phyloP scores from a whole-genome alignment of 495 filamentous ascomycete genomes.

The Cercophora sp. region DNA sequence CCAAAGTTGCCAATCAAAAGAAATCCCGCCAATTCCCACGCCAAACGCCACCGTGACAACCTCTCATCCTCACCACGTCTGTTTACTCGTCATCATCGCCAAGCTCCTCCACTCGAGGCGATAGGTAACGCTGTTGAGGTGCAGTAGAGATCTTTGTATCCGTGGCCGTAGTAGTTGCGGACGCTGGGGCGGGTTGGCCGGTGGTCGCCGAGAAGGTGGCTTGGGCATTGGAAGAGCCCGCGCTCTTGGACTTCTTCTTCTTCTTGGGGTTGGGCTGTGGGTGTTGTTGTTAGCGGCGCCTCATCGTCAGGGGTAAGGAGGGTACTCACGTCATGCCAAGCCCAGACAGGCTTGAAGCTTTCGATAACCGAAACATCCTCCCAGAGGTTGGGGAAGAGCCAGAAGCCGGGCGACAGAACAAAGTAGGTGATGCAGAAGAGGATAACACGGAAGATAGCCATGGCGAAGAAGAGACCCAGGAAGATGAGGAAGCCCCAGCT shows the following conservation, averaged over 20 bases:
- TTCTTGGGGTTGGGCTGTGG: conserved; percentile 43
- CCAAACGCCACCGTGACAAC: conserved; percentile 4
- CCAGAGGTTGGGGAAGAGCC: conserved; percentile 97
- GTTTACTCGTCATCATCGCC: conserved; percentile 50
- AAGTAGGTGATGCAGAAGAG: conserved; percentile 94
- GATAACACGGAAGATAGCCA: conserved; percentile 94
- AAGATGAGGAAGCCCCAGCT: conserved; percentile 91
- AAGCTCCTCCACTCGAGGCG: conserved; percentile 63
- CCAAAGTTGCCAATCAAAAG: too few relatives aligned
- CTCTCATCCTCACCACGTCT: neutral
- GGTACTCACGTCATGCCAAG: conserved; percentile 87
- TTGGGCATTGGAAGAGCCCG: conserved; percentile 37
- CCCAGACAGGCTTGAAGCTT: conserved; percentile 94
- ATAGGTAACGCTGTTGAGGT: conserved; percentile 43
- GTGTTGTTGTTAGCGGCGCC: too few relatives aligned
- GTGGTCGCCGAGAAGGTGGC: conserved; percentile 42
- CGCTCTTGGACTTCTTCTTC: conserved; percentile 58
- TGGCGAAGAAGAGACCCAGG: conserved; percentile 91
- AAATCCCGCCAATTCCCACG: too few relatives aligned
- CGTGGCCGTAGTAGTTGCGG: conserved; percentile 57
- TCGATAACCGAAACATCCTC: conserved; percentile 99
- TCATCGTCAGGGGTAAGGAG: too few relatives aligned
- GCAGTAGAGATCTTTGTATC: conserved; percentile 45
- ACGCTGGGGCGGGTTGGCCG: conserved; percentile 52
- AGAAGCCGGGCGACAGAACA: conserved; percentile 77